Base-by-base conservation (phyloP, 495 filamentous ascomycete species). In the Endocarpon pusillum region DNA sequence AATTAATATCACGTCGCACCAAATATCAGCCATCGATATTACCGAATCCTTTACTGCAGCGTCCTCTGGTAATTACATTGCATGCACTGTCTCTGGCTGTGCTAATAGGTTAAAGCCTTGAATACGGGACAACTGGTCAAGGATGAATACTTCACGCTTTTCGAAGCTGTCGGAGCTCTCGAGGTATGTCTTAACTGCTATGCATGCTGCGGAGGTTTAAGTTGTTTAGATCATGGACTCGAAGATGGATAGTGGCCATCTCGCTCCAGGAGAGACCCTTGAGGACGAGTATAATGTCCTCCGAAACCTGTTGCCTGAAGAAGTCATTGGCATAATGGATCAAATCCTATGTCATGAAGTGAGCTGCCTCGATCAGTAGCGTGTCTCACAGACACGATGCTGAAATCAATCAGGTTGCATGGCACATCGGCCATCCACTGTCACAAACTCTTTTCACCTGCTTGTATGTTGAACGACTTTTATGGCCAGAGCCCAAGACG, bases 391-490 rank as follows among this genome's bases (percentile, higher is more conserved):
- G 40, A 60, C 27, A 25, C 29, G 32, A 23, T 28, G 19, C 19
- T 33, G 30, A 35, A 27, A 33, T 25, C 11, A 7, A 33, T 29
- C 44, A 92, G 80, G 89, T 92, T 77, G 84, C 84, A 45, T 99
- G 89, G 89, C 84, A 96, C 56, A 76, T 78, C 48, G 89, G 89
- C 12, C 79, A 91, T 43, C 83, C 89, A 19, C 74, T 99, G 3
- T 89, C 85, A 3, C 91, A 94, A 49, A 94, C 86, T 0, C 56
- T 99, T 4, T 84, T 94, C 51, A 92, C 86, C n/a, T 93, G 81
- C 21, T 62, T 91, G 21, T 89, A 99, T 52, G 72, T 99, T 42
- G 85, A 96, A 44, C 72, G 68, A 25, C 61, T 99, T 11, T 59
- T 93, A 42, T 75, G 71, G 48, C 76, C 82, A 11, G 59, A 66